These are phyloP conservation scores for Xylaria cubensis DNA, from an alignment of 495 filamentous ascomycete genomes.

Conservation along the genomic window DNA sequence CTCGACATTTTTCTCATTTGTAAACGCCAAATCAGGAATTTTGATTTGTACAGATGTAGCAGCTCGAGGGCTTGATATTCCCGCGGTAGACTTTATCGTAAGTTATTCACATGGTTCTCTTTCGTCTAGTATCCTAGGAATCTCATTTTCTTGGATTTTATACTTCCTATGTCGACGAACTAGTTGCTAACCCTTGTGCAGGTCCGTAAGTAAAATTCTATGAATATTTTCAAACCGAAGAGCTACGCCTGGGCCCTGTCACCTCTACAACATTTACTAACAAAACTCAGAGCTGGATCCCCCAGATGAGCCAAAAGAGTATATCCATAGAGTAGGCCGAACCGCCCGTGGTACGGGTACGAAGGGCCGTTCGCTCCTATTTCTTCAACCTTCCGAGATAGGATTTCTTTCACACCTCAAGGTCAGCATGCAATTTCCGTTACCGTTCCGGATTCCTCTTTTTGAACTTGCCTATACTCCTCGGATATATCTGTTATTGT, in stretches of 20 bases:
- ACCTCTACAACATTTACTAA: slow-evolving; percentile 6
- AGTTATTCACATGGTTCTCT: not conserved
- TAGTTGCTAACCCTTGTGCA: slow-evolving; percentile 17
- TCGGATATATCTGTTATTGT: not conserved
- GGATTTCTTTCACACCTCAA: slow-evolving; percentile 93
- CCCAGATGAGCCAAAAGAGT: slow-evolving; percentile 87
- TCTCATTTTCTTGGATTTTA: not conserved
- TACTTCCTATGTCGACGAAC: not conserved
- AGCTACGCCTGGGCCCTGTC: not conserved
- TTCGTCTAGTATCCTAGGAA: not conserved
- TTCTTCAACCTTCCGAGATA: slow-evolving; percentile 89
- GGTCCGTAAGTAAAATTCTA: slow-evolving; percentile 23
- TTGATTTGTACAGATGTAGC: slow-evolving; percentile 97
- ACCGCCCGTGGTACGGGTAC: slow-evolving; percentile 86
- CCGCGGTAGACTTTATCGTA: slow-evolving; percentile 92
- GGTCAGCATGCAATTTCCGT: slow-evolving; percentile 24
- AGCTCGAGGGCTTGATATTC: slow-evolving; percentile 92
- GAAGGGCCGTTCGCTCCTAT: slow-evolving; percentile 85
- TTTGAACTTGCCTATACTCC: not conserved
- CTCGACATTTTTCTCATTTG: slow-evolving; percentile 98
- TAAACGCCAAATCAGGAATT: slow-evolving; percentile 88
- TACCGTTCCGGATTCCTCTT: not conserved
- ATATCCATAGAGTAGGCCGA: slow-evolving; percentile 96
- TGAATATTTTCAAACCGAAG: not conserved
- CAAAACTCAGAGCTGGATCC: slow-evolving; percentile 76